Base-by-base conservation (phyloP, 2,329 filamentous ascomycete genomes). In the Fusarium goolgardi region DNA sequence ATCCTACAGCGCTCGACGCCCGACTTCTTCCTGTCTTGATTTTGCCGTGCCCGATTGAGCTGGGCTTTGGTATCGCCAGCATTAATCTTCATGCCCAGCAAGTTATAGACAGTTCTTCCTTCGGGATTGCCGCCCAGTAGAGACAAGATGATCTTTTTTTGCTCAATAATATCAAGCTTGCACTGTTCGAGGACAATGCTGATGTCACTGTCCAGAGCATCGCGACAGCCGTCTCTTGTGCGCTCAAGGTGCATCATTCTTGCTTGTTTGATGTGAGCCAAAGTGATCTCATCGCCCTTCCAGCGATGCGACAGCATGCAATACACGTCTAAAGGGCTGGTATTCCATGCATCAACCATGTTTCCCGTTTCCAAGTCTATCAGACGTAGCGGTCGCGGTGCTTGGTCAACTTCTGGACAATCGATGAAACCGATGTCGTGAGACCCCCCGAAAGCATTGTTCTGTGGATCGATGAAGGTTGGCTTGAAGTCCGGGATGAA, bases 221-320 rank as follows among this genome's bases (percentile, higher is more conserved):
- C n/a, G 9, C 21, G 18, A 10, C 16, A 9, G 0, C 55, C 39
- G 10, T 13, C 29, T 3, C 10, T 43, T 0, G 23, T n/a, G 12
- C 55, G 37, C 31, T 44, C 39, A 2, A 57, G 4, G 1, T 57
- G 31, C n/a, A 44, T 43, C 4, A 16, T 20, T 37, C 47, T 57
- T 3, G 55, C 55, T 31, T 39, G 29, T 3, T 54, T 53, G 9
- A 57, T 57, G 4, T 57, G 55, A 34, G 37, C 31, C 8, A 57
- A 7, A 0, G 55, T 54, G 3, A 57, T 57, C 4, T 57, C 47
- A 4, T 53, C 47, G 5, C 55, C 55, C 23, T 57, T 57, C 55
- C 55, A 57, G 18, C 47, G 39, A 20, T 57, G 55, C 23, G 55
- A 57, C 1, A 57, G 8, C 55, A 57, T 57, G 16, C 55, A 57